Evolutionary conservation across 257 asterid species (phyloP), one percentile per base, ranked within the genome.

Genomic region (Petrea volubilis): DNA sequence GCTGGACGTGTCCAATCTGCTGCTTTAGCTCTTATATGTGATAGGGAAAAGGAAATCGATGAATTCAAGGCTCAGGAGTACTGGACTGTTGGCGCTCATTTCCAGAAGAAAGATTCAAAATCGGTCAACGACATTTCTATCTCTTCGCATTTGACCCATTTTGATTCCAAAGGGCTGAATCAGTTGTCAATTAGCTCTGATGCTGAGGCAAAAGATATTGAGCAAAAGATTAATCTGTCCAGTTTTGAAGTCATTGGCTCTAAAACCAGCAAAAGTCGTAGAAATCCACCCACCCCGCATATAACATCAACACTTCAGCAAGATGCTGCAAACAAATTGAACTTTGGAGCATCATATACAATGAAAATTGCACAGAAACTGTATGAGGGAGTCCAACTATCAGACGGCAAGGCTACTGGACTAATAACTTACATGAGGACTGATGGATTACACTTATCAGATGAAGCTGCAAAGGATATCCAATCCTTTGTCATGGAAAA

Each of bases 1-100:
- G 97, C 99, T 75, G 99, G 99, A 24, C 91, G 97, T 63, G 99
- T 94, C 63, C 99, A 94, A 68, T 94, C 97, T 64, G 96, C 96
- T 76, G 97, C 99, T 43, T 80, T 94, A 55, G 87, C 97, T 77
- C 93, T 94, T 58, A 74, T 94, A 80, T 85, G 95, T 74, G 99
- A 94, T 56, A 73, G 97, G 73, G 99, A 94, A 83, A 87, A 79
- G 81, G 97, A 91, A 78, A 88, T 94, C 31, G 92, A 88, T 68
- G 84, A 77, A 49, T 89, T 91, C 68, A 88, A 74, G 61, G 81
- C 95, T 57, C 90, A 85, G 53, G 99, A 94, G 78, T 94, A 89
- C 76, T 94, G 97, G 98, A 83, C 91, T 10, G 64, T 91, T 14
- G 79, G 78, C 33, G 92, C 81, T 68, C 80, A 83, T 10, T 91